phyloP scores from a whole-genome alignment of 2,329 filamentous ascomycete genomes.

The Fusarium setosum region DNA sequence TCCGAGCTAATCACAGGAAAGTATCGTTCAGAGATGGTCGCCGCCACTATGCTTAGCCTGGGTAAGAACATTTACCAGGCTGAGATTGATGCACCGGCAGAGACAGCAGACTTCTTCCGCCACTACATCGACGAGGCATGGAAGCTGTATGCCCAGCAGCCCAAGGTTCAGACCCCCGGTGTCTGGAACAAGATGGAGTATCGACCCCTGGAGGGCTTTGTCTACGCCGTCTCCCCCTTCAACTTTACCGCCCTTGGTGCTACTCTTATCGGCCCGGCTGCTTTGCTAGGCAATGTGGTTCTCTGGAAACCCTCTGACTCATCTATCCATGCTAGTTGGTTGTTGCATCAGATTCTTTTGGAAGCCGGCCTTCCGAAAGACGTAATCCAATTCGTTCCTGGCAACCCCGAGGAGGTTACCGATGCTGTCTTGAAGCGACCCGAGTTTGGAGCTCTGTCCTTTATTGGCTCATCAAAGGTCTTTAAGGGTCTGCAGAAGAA shows the following conservation, averaged over 20 bases:
- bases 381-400: conserved; percentile 53
- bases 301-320: conserved; percentile 54
- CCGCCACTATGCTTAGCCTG: conserved; percentile 33
- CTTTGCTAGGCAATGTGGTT: conserved; percentile 54
- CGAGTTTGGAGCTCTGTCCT: conserved; percentile 52
- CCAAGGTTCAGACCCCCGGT: conserved; percentile 3
- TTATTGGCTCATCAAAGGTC: conserved; percentile 52
- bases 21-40: conserved; percentile 33
- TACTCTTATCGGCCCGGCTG: conserved; percentile 49
- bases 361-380: conserved; percentile 53
- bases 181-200: conserved; percentile 46
- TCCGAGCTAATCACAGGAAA: conserved; percentile 33
- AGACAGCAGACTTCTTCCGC: conserved; percentile 51
- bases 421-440: conserved; percentile 46
- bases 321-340: conserved; percentile 47
- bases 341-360: conserved; percentile 52
- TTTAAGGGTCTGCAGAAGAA: conserved; percentile 48
- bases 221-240: conserved; percentile 55
- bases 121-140: conserved; percentile 32
- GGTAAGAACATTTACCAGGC: conserved; percentile 39
- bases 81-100: conserved; percentile 30
- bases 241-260: conserved; percentile 56
- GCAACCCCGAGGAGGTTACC: conserved; percentile 51
- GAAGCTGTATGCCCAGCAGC: conserved; percentile 28
- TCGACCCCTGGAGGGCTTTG: conserved; percentile 54